phyloP scores from a whole-genome alignment of 2,329 filamentous ascomycete genomes.

The Beauveria sp. region DNA sequence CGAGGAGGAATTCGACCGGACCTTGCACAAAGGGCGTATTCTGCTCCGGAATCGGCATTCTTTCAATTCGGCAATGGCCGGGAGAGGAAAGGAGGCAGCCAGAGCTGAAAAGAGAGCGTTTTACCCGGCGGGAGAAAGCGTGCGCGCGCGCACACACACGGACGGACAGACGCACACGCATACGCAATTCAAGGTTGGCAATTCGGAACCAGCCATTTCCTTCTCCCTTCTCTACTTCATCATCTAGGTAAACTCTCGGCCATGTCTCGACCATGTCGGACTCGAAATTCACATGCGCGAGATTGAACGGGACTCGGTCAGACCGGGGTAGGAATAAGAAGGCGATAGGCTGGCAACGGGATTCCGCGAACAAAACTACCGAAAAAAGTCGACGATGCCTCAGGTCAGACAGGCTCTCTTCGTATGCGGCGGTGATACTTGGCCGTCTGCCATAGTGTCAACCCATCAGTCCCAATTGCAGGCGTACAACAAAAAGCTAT shows the following conservation, averaged over 20 bases:
- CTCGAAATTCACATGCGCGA: background rate
- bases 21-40: background rate
- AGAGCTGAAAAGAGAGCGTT: constrained; percentile 2
- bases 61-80: background rate
- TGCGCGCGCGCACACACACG: background rate
- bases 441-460: too few species aligned
- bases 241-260: background rate
- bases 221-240: background rate
- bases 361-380: background rate
- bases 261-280: background rate
- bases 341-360: background rate
- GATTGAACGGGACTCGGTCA: background rate
- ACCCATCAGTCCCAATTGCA: too few species aligned
- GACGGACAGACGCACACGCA: background rate
- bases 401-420: too few species aligned
- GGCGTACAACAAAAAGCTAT: too few species aligned
- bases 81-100: constrained; percentile 1
- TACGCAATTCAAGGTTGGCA: background rate
- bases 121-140: constrained; percentile 5
- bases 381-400: background rate
- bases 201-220: background rate
- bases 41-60: constrained; percentile 2
- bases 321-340: background rate
- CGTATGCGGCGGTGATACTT: too few species aligned
- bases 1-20: background rate